phyloP scores from a whole-genome alignment of 331 rosid species.

The Stylosanthes scabra region DNA sequence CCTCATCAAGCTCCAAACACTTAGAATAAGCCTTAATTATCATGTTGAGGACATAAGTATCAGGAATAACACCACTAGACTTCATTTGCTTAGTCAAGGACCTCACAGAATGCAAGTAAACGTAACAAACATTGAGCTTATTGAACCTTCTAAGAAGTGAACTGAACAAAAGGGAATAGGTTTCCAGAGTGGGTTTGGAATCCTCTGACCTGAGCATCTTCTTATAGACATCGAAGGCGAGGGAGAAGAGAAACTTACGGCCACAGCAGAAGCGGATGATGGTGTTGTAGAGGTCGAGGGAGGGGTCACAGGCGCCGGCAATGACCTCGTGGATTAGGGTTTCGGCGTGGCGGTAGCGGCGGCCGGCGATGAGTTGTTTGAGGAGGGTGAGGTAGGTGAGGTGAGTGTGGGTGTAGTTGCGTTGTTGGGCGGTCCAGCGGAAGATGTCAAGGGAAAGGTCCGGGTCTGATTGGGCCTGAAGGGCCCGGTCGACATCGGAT shows the following conservation, averaged over 20 bases:
- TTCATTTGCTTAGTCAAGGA: conserved; percentile 85
- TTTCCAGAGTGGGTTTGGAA: conserved; percentile 75
- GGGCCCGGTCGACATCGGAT: conserved; percentile 61
- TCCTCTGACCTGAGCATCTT: conserved; percentile 67
- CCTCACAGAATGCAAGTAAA: conserved; percentile 72
- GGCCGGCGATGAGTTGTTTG: conserved; percentile 56
- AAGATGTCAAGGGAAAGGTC: conserved; percentile 94
- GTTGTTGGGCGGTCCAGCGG: conserved; percentile 96
- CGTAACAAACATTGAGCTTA: conserved; percentile 67
- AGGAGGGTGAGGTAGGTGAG: conserved; percentile 74
- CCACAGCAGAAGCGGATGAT: conserved; percentile 73
- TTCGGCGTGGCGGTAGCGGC: conserved; percentile 67
- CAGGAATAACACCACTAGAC: conserved; percentile 81
- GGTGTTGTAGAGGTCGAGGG: conserved; percentile 74
- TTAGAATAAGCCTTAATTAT: conserved; percentile 81
- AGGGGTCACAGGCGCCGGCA: conserved; percentile 82
- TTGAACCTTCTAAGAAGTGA: conserved; percentile 78
- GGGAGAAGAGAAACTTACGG: conserved; percentile 64
- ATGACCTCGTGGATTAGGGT: conserved; percentile 85
- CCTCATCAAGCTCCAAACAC: conserved; percentile 87
- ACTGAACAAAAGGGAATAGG: conserved; percentile 66
- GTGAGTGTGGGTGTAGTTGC: conserved; percentile 70
- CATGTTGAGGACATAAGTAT: conserved; percentile 81
- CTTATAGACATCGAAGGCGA: conserved; percentile 82
- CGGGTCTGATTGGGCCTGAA: conserved; percentile 75